A percentile compares a stretch with the other conserved stretches of the same genome.
These are phyloP conservation scores for Camelina laxa DNA, from an alignment of 345 rosid species.

Conservation along the genomic window DNA sequence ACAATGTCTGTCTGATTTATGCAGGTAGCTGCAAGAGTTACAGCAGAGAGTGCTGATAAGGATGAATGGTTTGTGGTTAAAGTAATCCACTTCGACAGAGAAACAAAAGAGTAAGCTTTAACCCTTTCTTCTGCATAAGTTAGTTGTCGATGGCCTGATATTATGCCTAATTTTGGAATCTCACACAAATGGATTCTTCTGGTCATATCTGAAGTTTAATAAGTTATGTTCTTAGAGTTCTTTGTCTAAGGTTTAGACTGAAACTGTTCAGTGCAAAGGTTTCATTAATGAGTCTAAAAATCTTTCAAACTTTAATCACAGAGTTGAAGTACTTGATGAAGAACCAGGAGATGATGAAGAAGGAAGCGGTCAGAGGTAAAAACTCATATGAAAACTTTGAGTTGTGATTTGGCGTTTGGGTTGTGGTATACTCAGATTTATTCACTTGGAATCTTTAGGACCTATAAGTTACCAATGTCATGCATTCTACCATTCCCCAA, in stretches of 20 bases:
- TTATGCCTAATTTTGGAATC: background rate
- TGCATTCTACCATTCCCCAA: conserved; percentile 81
- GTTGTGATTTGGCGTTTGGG: background rate
- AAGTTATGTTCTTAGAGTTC: background rate
- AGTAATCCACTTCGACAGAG: conserved; percentile 82
- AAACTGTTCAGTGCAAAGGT: background rate
- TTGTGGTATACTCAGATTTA: background rate
- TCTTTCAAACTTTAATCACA: conserved; percentile 38
- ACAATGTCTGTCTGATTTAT: background rate
- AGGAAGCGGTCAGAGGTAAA: conserved; percentile 67
- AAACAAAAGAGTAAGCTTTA: conserved; percentile 76
- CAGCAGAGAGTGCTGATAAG: conserved; percentile 69
- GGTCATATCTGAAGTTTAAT: conserved; percentile 1
- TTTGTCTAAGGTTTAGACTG: background rate
- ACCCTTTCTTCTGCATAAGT: background rate
- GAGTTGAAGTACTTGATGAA: conserved; percentile 89
- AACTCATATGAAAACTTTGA: background rate
- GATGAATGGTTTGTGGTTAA: conserved; percentile 89
- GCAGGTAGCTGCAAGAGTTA: conserved; percentile 94
- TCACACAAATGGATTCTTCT: background rate
- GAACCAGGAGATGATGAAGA: conserved; percentile 96
- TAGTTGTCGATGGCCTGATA: background rate
- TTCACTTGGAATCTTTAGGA: conserved; percentile 46
- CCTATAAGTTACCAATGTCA: conserved; percentile 79
- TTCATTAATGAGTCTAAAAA: background rate